Conservation (phyloP, 2,329 filamentous ascomycete genomes). For the Phialophora macrospora region DNA sequence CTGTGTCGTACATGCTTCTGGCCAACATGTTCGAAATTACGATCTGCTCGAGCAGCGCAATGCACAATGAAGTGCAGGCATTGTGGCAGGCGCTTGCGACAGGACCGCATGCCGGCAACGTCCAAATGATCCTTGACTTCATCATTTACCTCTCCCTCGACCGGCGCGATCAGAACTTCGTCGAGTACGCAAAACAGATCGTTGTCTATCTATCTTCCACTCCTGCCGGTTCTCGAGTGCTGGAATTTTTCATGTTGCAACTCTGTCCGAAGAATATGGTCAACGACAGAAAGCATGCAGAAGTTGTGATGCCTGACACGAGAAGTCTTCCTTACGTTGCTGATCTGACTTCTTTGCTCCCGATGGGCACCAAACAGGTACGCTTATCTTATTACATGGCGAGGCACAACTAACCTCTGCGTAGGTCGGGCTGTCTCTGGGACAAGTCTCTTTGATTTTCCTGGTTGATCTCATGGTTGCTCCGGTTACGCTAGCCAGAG, state of each 20-base stretch:
- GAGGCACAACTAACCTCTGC: constrained; percentile 23
- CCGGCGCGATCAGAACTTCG: constrained; percentile 94
- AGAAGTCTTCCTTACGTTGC: constrained; percentile 84
- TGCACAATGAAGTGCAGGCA: constrained; percentile 97
- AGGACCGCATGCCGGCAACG: constrained; percentile 89
- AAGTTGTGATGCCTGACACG: constrained; percentile 64
- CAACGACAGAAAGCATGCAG: constrained; percentile 77
- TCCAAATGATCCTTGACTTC: constrained; percentile 92
- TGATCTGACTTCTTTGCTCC: constrained; percentile 77
- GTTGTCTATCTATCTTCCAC: constrained; percentile 93
- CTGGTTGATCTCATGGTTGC: constrained; percentile 96
- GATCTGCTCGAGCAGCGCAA: constrained; percentile 81
- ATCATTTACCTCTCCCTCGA: constrained; percentile 94
- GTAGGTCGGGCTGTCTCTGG: constrained; percentile 81
- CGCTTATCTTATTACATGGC: constrained; percentile 25
- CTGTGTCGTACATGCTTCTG: constrained; percentile 89
- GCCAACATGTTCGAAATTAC: constrained; percentile 97
- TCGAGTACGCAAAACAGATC: constrained; percentile 97
- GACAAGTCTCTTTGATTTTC: constrained; percentile 89
- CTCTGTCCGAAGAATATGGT: constrained; percentile 98
- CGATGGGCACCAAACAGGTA: constrained; percentile 84
- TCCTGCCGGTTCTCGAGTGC: constrained; percentile 82
- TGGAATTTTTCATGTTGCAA: constrained; percentile 90
- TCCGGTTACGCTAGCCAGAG: constrained; percentile 76
- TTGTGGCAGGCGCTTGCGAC: constrained; percentile 96